These are phyloP conservation scores for Physaria fendleri DNA, from an alignment of 345 rosid genomes.

Conservation along the genomic window DNA sequence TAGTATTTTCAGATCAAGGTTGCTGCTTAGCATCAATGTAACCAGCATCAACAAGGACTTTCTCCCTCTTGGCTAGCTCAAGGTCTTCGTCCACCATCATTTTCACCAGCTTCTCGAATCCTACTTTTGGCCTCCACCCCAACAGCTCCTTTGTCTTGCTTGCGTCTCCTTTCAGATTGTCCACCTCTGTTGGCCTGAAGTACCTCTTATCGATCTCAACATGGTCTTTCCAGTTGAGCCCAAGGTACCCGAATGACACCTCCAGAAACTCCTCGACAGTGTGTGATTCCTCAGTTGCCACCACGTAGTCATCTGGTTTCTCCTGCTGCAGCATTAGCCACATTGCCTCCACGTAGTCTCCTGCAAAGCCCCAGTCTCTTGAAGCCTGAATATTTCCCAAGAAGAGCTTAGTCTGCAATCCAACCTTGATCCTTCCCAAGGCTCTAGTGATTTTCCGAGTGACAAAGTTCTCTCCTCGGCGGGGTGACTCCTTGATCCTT, in stretches of 20 bases:
- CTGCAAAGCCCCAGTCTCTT: constrained; percentile 88
- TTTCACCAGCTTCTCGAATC: constrained; percentile 79
- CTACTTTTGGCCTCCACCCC: constrained; percentile 75
- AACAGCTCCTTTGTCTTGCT: constrained; percentile 41
- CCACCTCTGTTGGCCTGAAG: constrained; percentile 56
- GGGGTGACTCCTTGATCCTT: constrained; percentile 85
- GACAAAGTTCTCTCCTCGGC: constrained; percentile 82
- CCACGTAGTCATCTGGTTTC: constrained; percentile 76
- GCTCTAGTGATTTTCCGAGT: constrained; percentile 83
- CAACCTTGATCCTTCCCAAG: constrained; percentile 72
- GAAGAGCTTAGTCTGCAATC: constrained; percentile 68
- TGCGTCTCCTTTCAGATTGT: constrained; percentile 50
- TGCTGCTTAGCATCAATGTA: constrained; percentile 82
- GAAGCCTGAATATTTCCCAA: constrained; percentile 76
- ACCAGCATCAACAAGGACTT: constrained; percentile 91
- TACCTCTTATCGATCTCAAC: constrained; percentile 52
- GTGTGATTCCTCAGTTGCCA: constrained; percentile 89
- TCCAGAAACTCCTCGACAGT: constrained; percentile 80
- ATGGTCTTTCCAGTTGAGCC: constrained; percentile 48
- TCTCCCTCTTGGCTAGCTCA: constrained; percentile 83
- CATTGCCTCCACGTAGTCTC: constrained; percentile 92
- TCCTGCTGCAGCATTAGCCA: constrained; percentile 94
- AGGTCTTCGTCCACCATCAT: constrained; percentile 90
- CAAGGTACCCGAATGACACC: constrained; percentile 62
- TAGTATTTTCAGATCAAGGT: too few relatives aligned